Base-by-base conservation (phyloP, 257 asterid species). In the Plectranthus barbatus region DNA sequence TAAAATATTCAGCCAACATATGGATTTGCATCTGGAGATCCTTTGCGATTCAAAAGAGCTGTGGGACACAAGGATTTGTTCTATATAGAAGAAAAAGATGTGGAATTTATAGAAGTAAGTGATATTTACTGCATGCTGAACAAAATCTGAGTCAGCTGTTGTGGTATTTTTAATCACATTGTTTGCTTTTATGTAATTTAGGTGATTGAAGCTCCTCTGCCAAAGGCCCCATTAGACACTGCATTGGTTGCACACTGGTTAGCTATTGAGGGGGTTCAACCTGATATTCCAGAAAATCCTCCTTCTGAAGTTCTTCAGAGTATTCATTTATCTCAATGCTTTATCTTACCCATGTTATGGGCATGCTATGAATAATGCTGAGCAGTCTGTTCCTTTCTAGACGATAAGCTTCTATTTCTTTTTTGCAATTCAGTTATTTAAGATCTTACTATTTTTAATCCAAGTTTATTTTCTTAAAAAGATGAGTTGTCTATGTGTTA, bases 131-230 rank as follows among this genome's bases (percentile, higher is more conserved):
- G 37, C 57, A 37, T 17, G 33, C 64, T 52, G 36, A 46, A 31
- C 20, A 13, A 45, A 58, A 29, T 60, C 39, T 60, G 31, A 9
- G 44, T 40, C 24, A 13, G 36, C 14, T 21, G 9, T 36, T 71
- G 17, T 61, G 14, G 52, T 4, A 21, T 47, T 47, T 6, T 26
- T 36, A 4, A 23, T 76, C 66, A 44, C n/a, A n/a, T n/a, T 37
- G 21, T 51, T 42, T 68, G 24, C 66, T 62, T 13, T 47, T 31
- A 52, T 74, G 24, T 57, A 36, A 72, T 66, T 45, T 60, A 93
- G 99, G 95, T 90, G 67, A 87, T 93, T 62, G 99, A 93, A 84
- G 87, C 97, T 56, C 96, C 99, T 83, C 75, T 87, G 62, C 96
- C 96, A 1, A 90, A 79, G 77, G 96, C 96, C 62, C 99, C 95